Conservation (phyloP, 768 basidiomycete genomes). For the Leccinum broughii region DNA sequence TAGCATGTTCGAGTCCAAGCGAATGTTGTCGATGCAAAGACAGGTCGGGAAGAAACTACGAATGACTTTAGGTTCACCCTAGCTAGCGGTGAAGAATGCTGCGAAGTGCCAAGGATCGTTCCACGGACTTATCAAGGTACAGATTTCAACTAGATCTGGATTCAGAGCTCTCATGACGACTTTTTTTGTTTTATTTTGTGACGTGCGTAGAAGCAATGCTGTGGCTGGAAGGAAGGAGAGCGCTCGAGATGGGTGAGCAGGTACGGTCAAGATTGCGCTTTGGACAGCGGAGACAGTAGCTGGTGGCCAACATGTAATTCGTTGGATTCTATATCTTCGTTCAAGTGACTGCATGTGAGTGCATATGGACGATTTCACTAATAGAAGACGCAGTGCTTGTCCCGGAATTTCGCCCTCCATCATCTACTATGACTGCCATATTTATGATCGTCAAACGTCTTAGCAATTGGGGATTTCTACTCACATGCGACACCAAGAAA, state of each 20-base stretch:
- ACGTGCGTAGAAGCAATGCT: conserved; percentile 69
- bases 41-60: conserved; percentile 63
- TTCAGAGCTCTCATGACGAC: neutral
- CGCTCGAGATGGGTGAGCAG: conserved; percentile 67
- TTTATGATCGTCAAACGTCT: too few relatives aligned
- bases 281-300: conserved; percentile 8
- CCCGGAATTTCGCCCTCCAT: too few relatives aligned
- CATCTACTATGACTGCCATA: too few relatives aligned
- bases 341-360: too few relatives aligned
- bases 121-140: conserved; percentile 71
- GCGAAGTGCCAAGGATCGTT: conserved; percentile 47
- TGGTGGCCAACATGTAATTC: neutral
- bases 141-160: neutral
- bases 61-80: conserved; percentile 81
- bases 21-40: conserved; percentile 67
- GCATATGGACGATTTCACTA: too few relatives aligned
- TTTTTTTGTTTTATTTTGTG: conserved; percentile 14
- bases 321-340: too few relatives aligned
- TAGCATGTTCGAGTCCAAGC: conserved; percentile 75
- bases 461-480: too few relatives aligned
- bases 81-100: conserved; percentile 45
- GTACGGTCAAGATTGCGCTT: conserved; percentile 45
- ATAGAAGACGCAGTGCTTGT: too few relatives aligned
- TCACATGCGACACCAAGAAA: too few relatives aligned
- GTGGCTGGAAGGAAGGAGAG: conserved; percentile 78